Conservation (phyloP, 2,329 filamentous ascomycete species). For the Ophiostoma sp. region DNA sequence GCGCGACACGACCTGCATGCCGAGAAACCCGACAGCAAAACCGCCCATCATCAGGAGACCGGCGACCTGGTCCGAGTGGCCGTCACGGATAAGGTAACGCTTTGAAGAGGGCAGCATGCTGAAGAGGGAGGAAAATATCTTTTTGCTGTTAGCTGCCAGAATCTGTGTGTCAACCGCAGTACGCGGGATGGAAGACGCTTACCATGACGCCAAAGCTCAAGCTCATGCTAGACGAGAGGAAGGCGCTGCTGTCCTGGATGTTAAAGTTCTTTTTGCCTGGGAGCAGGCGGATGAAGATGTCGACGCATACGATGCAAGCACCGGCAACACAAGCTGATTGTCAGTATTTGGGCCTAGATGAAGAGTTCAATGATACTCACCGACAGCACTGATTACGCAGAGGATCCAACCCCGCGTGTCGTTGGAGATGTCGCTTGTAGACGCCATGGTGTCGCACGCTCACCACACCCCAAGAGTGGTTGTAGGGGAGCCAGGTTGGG, state of each 20-base stretch:
- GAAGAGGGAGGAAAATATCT: conserved; percentile 89
- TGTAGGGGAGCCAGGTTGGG: not conserved
- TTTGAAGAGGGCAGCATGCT: conserved; percentile 89
- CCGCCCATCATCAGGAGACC: conserved; percentile 63
- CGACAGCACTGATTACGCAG: conserved; percentile 72
- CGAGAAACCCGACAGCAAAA: conserved; percentile 67
- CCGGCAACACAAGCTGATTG: conserved; percentile 62
- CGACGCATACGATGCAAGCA: conserved; percentile 80
- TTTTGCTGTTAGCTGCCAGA: conserved; percentile 5
- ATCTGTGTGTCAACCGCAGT: not conserved
- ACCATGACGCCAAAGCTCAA: conserved; percentile 97
- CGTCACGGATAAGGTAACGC: conserved; percentile 65
- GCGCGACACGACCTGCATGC: conserved; percentile 68
- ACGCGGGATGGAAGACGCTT: conserved; percentile 31
- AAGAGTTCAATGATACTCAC: conserved; percentile 39
- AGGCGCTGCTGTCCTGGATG: conserved; percentile 83
- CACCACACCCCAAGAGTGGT: not conserved
- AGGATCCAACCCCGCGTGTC: conserved; percentile 93
- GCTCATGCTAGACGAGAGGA: conserved; percentile 82
- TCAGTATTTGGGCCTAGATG: not conserved
- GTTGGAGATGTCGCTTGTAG: conserved; percentile 51
- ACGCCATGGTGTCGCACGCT: conserved; percentile 19
- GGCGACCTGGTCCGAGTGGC: conserved; percentile 60
- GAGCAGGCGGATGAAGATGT: conserved; percentile 67
- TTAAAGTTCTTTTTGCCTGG: conserved; percentile 72